Base-by-base conservation (phyloP, 2,329 filamentous ascomycete genomes). In the Aspergillus brunneoviolaceus region DNA sequence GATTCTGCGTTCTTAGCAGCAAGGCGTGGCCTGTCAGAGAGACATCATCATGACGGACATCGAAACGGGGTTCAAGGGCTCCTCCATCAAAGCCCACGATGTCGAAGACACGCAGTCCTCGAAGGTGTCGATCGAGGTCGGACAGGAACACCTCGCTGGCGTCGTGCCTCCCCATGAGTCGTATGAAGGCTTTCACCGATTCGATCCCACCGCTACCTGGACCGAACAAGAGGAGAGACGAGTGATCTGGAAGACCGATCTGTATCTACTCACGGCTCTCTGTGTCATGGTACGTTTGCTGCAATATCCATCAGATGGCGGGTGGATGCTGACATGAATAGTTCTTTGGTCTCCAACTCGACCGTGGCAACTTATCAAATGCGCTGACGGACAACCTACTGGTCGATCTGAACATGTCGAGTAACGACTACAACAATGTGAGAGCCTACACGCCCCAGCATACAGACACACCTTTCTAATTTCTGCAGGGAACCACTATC, bases 241-340 rank as follows among this genome's bases (percentile, higher is more conserved):
- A 27, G 66, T 83, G 4, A 74, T 83, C 10, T 70, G 78, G 42
- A 83, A 80, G 74, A 80, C 81, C 35, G 70, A 65, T 42, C 10
- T 60, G 29, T 58, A 63, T 52, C 42, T 69, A n/a, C 49, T 70
- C 45, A 59, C 49, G 16, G 63, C 63, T 60, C 51, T 72, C 12
- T 72, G 71, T 52, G 47, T 65, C 21, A 66, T 69, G 61, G 69
- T 72, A 52, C 51, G 60, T 51, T 1, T 10, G 19, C 5, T 29
- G 21, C 4, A 4, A 16, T 19, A 23, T n/a, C 3, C 21, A 31
- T 10, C 9, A 27, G 5, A n/a, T 31, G 14, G 7, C 35, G 11
- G 1, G 3, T 2, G 11, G 0, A 7, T 3, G 29, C 10, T 51
- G n/a, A 57, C 25, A 12, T 6, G 5, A 56, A 21, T 48, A 71